phyloP scores from a whole-genome alignment of 225 moss, liverwort and hornwort species.

The Straminergon stramineum region DNA sequence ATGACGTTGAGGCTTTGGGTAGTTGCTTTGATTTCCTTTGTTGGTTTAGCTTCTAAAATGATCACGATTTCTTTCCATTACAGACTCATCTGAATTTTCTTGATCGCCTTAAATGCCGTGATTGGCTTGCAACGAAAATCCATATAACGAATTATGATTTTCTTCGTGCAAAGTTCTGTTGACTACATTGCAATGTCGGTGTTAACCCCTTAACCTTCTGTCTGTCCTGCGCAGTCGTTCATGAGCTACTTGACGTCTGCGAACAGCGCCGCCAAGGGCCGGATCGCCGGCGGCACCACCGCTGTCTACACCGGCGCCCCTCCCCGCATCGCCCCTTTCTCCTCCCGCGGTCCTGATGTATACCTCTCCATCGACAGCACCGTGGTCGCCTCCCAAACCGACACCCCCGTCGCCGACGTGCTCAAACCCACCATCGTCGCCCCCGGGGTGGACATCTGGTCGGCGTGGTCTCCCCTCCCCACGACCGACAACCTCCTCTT shows the following conservation, averaged over 20 bases:
- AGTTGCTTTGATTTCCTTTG: not conserved
- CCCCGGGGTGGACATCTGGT: constrained; percentile 45
- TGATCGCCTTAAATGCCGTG: not conserved
- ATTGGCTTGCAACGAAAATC: not conserved
- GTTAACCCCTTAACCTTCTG: not conserved
- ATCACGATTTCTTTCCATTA: not conserved
- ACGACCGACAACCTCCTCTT: not conserved
- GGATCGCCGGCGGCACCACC: constrained; percentile 31
- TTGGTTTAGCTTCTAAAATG: too few species aligned
- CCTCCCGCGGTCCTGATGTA: constrained; percentile 36
- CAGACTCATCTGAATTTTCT: not conserved
- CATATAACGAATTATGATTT: not conserved
- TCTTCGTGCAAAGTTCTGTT: not conserved
- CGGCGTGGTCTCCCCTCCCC: constrained; percentile 32
- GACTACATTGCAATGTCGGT: not conserved
- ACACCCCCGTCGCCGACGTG: constrained; percentile 23
- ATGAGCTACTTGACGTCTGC: constrained; percentile 7
- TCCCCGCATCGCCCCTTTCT: constrained; percentile 45
- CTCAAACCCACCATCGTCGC: constrained; percentile 42
- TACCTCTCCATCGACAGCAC: not conserved
- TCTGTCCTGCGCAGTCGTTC: constrained; percentile 6
- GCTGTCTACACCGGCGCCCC: constrained; percentile 25
- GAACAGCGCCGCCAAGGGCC: constrained; percentile 13
- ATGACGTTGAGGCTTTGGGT: not conserved
- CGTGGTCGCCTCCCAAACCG: not conserved